These are phyloP conservation scores for Lithohypha guttulata DNA, from an alignment of 2,329 filamentous ascomycete genomes.

Conservation along the genomic window DNA sequence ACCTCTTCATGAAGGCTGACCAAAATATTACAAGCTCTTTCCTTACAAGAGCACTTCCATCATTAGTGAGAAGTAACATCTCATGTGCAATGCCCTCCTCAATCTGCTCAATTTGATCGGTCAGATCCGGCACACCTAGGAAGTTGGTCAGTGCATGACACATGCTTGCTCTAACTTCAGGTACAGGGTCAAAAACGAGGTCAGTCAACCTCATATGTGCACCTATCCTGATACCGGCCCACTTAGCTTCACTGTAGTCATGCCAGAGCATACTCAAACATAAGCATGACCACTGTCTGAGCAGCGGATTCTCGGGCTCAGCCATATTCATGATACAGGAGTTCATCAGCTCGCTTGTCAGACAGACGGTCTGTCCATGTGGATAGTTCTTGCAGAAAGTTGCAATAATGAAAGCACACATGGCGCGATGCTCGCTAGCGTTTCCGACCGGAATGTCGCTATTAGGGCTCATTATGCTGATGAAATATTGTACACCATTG, in stretches of 20 bases:
- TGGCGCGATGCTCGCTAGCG: conserved; percentile 87
- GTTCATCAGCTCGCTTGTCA: conserved; percentile 63
- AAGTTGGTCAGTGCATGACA: conserved; percentile 89
- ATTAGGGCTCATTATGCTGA: conserved; percentile 75
- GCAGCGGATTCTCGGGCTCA: conserved; percentile 75
- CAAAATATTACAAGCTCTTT: conserved; percentile 91
- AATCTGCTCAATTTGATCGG: conserved; percentile 78
- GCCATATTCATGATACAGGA: conserved; percentile 74
- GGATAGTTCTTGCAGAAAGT: conserved; percentile 95
- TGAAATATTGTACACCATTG: conserved; percentile 94
- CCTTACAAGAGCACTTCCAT: conserved; percentile 87
- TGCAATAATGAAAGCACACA: conserved; percentile 96
- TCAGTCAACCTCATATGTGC: conserved; percentile 72
- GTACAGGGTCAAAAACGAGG: conserved; percentile 72
- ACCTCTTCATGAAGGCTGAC: conserved; percentile 79
- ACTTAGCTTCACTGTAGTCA: conserved; percentile 85
- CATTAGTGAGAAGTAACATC: conserved; percentile 80
- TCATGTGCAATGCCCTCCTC: conserved; percentile 86
- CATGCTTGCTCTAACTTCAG: conserved; percentile 88
- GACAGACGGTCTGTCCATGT: conserved; percentile 82
- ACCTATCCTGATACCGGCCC: conserved; percentile 81
- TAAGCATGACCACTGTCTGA: conserved; percentile 91
- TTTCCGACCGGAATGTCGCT: conserved; percentile 78
- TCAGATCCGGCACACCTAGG: conserved; percentile 83
- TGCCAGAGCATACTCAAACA: conserved; percentile 93